A percentile compares a stretch with the other conserved stretches of the same genome.
Conservation (phyloP, 768 basidiomycete species). For the Tylopilus subfusipes region DNA sequence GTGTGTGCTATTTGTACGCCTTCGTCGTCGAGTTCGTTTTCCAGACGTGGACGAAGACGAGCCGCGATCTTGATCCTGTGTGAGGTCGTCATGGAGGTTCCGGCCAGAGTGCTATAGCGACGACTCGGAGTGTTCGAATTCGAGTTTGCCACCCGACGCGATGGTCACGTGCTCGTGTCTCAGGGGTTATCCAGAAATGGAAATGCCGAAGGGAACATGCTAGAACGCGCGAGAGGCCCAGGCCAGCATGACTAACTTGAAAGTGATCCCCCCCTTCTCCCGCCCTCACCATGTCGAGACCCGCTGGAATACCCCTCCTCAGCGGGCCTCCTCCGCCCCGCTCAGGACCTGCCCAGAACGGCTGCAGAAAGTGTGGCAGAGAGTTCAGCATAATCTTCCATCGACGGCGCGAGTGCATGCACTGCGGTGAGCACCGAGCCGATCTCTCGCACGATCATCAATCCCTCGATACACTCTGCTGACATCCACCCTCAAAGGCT, state of each 20-base stretch:
- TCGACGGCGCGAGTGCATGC: slow-evolving; percentile 64
- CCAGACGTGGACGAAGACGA: slow-evolving; percentile 63
- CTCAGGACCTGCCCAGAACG: slow-evolving; percentile 22
- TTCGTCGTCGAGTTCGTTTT: slow-evolving; percentile 59
- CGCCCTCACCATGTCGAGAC: slow-evolving; percentile 20
- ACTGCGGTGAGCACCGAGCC: slow-evolving; percentile 55
- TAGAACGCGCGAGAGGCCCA: slow-evolving; percentile 7
- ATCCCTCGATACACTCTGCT: background rate
- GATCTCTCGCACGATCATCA: background rate
- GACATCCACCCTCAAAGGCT: slow-evolving; percentile 43
- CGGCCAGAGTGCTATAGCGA: too few relatives aligned
- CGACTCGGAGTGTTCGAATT: too few relatives aligned
- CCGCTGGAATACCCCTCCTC: slow-evolving; percentile 61
- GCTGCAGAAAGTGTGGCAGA: slow-evolving; percentile 69
- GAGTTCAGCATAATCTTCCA: slow-evolving; percentile 69
- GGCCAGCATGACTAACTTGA: slow-evolving; percentile 1
- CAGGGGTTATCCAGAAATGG: background rate
- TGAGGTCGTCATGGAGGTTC: too few relatives aligned
- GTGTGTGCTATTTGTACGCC: slow-evolving; percentile 51
- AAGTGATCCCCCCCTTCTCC: background rate
- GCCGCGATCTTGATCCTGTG: slow-evolving; percentile 71
- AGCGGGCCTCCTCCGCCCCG: slow-evolving; percentile 58
- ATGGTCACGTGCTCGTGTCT: slow-evolving; percentile 23
- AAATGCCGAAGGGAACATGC: slow-evolving; percentile 17
- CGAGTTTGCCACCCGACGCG: slow-evolving; percentile 30